Percentiles rank a stretch among this genome's conserved stretches.
phyloP scores from a whole-genome alignment of 2,329 filamentous ascomycete genomes.

The Cladosporium halotolerans region DNA sequence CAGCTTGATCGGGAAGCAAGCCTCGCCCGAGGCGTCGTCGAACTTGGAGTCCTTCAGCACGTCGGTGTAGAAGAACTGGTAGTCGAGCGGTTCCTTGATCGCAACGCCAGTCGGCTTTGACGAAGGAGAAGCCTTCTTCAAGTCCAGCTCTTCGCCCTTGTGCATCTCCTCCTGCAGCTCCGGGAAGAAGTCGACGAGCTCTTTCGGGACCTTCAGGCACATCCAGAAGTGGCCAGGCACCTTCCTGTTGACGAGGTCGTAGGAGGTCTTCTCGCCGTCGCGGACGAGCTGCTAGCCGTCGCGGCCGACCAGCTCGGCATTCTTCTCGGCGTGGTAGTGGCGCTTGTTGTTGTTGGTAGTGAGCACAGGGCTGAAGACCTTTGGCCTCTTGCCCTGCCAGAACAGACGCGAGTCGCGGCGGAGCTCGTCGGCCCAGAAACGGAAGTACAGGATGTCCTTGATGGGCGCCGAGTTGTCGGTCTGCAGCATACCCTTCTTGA shows the following conservation, averaged over 20 bases:
- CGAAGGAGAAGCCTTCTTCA: background rate
- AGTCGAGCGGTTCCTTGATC: background rate
- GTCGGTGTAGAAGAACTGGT: background rate
- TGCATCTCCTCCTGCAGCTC: background rate
- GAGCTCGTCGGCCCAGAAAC: background rate
- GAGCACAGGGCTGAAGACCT: background rate
- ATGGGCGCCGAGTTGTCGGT: background rate
- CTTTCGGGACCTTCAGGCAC: background rate
- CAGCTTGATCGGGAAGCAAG: background rate
- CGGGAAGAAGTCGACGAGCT: background rate
- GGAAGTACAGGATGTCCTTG: slow-evolving; percentile 6
- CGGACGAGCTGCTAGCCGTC: background rate
- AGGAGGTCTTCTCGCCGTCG: background rate
- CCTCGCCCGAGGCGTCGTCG: background rate
- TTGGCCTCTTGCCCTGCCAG: background rate
- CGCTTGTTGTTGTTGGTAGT: slow-evolving; percentile 3
- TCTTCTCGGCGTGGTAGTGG: slow-evolving; percentile 2
- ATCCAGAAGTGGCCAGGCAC: background rate
- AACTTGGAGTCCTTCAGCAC: background rate
- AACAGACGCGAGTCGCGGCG: background rate
- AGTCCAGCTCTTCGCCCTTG: background rate
- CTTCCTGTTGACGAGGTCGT: background rate
- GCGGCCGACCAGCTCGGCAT: slow-evolving; percentile 1
- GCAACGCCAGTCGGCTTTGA: background rate
- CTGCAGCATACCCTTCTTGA: background rate